A percentile compares a stretch with the other conserved stretches of the same genome.
Evolutionary conservation across 352 stramenopile species (phyloP).

Genomic region (Globisporangium ultimum): DNA sequence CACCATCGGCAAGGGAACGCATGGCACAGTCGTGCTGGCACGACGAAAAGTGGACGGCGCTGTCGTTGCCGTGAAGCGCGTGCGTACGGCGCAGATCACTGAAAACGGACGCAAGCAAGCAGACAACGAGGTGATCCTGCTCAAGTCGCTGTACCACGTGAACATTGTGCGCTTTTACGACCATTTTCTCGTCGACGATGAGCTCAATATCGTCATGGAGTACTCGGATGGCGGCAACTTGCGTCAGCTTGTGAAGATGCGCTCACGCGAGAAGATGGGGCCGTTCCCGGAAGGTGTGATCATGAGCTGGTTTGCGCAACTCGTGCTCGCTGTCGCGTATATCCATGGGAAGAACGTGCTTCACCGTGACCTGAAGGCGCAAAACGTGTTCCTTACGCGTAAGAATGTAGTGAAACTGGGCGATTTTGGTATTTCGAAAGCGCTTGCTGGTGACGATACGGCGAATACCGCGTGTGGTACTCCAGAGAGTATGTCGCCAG

Average conservation of each 20-base stretch:
- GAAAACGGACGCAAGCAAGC: slow-evolving; percentile 85
- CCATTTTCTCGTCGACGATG: slow-evolving; percentile 81
- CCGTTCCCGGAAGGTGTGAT: slow-evolving; percentile 82
- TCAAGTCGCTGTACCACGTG: slow-evolving; percentile 88
- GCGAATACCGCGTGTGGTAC: slow-evolving; percentile 83
- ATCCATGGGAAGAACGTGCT: slow-evolving; percentile 89
- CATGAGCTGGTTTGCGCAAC: slow-evolving; percentile 86
- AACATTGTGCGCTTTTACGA: slow-evolving; percentile 91
- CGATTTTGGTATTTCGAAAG: slow-evolving; percentile 89
- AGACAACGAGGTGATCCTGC: slow-evolving; percentile 87
- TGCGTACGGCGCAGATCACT: slow-evolving; percentile 73
- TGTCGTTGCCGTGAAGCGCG: slow-evolving; percentile 83
- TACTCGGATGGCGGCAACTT: slow-evolving; percentile 84
- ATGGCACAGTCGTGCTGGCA: slow-evolving; percentile 81
- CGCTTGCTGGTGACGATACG: slow-evolving; percentile 70
- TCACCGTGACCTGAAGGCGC: slow-evolving; percentile 84
- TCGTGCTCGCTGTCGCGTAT: slow-evolving; percentile 82
- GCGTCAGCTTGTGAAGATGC: slow-evolving; percentile 78
- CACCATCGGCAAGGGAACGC: slow-evolving; percentile 84
- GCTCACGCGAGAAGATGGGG: slow-evolving; percentile 72
- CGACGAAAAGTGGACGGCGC: slow-evolving; percentile 72
- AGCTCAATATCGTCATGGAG: slow-evolving; percentile 90
- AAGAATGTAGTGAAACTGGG: slow-evolving; percentile 87
- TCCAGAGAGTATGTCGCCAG: slow-evolving; percentile 86
- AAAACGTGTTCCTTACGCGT: slow-evolving; percentile 87